phyloP scores from a whole-genome alignment of 2,329 filamentous ascomycete species.

The Colletotrichum tropicicola region DNA sequence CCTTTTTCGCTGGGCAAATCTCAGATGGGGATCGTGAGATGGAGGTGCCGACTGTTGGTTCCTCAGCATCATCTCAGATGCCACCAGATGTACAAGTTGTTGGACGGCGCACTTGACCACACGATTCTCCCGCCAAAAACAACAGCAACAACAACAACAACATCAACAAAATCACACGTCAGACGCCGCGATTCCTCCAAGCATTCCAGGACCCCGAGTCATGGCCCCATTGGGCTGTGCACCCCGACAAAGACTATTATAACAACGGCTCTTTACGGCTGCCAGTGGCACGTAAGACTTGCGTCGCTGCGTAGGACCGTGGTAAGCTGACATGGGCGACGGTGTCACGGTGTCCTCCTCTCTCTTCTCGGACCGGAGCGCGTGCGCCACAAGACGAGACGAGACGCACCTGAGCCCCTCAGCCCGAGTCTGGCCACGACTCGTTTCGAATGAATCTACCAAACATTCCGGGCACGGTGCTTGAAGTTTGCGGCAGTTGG shows the following conservation, averaged over 20 bases:
- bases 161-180: neutral
- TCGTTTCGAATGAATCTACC: constrained; percentile 17
- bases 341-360: neutral
- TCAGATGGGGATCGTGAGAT: neutral
- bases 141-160: too few relatives aligned
- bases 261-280: neutral
- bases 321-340: neutral
- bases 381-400: constrained; percentile 2
- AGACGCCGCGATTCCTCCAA: neutral
- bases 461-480: constrained; percentile 21
- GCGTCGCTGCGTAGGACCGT: neutral
- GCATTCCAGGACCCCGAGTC: neutral
- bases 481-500: constrained; percentile 2
- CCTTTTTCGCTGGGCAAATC: constrained; percentile 2
- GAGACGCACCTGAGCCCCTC: neutral
- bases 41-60: neutral
- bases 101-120: too few relatives aligned
- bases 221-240: neutral
- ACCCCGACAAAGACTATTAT: neutral
- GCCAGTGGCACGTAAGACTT: neutral
- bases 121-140: too few relatives aligned
- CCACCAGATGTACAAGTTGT: neutral
- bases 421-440: constrained; percentile 1
- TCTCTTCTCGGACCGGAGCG: neutral
- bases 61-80: neutral